Evolutionary conservation across 371 early-diverging fungal species (phyloP).

Genomic region (Furculomyces boomerangus): DNA sequence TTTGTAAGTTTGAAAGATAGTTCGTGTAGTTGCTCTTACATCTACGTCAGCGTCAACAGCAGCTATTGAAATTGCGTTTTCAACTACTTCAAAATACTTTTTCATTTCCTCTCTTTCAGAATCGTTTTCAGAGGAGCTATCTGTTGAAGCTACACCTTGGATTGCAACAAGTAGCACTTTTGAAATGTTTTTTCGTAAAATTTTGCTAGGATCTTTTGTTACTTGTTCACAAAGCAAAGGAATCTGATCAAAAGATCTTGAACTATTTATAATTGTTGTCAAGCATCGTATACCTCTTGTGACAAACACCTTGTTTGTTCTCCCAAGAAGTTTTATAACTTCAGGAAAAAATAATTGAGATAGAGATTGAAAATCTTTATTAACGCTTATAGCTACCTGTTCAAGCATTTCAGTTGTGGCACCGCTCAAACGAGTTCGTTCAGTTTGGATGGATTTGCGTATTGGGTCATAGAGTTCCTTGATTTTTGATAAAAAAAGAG

Average conservation of each 20-base stretch:
- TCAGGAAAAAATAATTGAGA: slow-evolving; percentile 12
- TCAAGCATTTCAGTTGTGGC: slow-evolving; percentile 15
- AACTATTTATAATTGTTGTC: slow-evolving; percentile 14
- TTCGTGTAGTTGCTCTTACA: slow-evolving; percentile 17
- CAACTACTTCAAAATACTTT: slow-evolving; percentile 12
- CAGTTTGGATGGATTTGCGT: slow-evolving; percentile 10
- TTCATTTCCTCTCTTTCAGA: slow-evolving; percentile 10
- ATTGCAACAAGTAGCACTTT: slow-evolving; percentile 17
- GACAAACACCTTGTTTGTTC: slow-evolving; percentile 25
- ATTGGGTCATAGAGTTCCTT: background rate
- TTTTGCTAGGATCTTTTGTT: slow-evolving; percentile 17
- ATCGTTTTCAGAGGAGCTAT: too few relatives aligned
- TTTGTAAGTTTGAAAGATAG: slow-evolving; percentile 15
- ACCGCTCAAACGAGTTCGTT: slow-evolving; percentile 21
- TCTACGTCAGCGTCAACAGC: slow-evolving; percentile 23
- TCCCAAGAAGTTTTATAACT: slow-evolving; percentile 18
- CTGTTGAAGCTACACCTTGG: slow-evolving; percentile 11
- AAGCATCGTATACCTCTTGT: slow-evolving; percentile 21
- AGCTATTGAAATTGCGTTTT: slow-evolving; percentile 14
- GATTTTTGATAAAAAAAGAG: background rate
- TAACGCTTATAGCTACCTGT: slow-evolving; percentile 14
- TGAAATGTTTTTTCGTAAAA: slow-evolving; percentile 16
- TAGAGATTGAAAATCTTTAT: slow-evolving; percentile 14
- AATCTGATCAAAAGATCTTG: slow-evolving; percentile 18
- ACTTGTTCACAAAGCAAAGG: slow-evolving; percentile 12